A percentile compares a stretch with the other conserved stretches of the same genome.
These are phyloP conservation scores for Phaseolus coccineus DNA, from an alignment of 331 rosid species.

Conservation along the genomic window DNA sequence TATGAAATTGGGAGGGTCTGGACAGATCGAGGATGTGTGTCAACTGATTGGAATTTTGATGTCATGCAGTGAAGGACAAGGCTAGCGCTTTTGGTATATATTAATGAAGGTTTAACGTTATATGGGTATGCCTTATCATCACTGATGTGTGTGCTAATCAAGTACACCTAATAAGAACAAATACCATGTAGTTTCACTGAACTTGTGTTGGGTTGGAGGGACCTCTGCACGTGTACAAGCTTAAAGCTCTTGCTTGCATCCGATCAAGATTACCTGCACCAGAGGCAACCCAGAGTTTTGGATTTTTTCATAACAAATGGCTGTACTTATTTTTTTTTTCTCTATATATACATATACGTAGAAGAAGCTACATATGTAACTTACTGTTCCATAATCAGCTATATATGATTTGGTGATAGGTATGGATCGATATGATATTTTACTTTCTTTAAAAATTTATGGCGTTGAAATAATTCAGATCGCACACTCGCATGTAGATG, in stretches of 20 bases:
- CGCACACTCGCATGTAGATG: background rate
- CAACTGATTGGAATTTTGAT: conserved; percentile 17
- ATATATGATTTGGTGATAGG: no score
- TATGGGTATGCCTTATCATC: conserved; percentile 24
- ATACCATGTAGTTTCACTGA: background rate
- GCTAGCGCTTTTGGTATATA: conserved; percentile 43
- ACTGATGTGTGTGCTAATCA: conserved; percentile 40
- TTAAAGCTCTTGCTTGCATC: conserved; percentile 42
- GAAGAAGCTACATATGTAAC: no score
- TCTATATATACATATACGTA: no score
- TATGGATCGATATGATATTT: no score
- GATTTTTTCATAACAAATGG: conserved; percentile 41
- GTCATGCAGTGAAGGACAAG: background rate
- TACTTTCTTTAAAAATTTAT: background rate
- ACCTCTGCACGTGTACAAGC: conserved; percentile 11
- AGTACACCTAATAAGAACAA: conserved; percentile 10
- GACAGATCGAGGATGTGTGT: conserved; percentile 23
- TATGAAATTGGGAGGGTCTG: conserved; percentile 37
- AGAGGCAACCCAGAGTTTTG: conserved; percentile 56
- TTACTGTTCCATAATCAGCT: no score
- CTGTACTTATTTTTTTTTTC: background rate
- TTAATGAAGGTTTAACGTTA: conserved; percentile 51
- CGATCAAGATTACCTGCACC: conserved; percentile 44
- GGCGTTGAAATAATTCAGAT: background rate
- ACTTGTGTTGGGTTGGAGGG: conserved; percentile 35